Evolutionary conservation across 768 basidiomycete species (phyloP), one percentile per base, ranked within the genome.

Genomic region (Collybia sordida): DNA sequence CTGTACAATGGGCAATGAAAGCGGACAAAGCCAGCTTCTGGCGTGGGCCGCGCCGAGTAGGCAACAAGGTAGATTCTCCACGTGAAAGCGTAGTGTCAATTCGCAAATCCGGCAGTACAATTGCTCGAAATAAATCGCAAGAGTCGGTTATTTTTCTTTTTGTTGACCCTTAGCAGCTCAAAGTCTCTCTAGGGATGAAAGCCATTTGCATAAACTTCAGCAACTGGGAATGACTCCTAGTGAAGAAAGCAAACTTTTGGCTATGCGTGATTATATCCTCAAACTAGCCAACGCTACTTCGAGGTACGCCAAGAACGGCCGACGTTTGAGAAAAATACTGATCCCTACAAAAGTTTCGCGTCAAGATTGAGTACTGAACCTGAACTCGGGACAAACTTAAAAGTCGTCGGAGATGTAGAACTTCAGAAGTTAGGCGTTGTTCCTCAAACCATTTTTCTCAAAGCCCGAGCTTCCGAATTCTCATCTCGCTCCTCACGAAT

Each of bases 381-480:
- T 31, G 87, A 88, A 56, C 67, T 79, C 0, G 85, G 84, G 17
- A 79, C 78, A 58, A 79, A 75, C 50, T 72, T 91, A 19, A 86
- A 82, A 62, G 73, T 81, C 4, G 79, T 75, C 7, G 81, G 80
- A 17, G 81, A 86, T 42, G 75, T 93, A 27, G 88, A 92, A 51
- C 77, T 99, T 35, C 88, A 88, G 59, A 93, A 91, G 59, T 82
- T 98, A 3, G 87, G 88, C 1, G 87, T 95, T 4, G 89, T 94
- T 0, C 93, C 93, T 11, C 92, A 91, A 51, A 97, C 93, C 0
- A 85, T 97, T 17, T 97, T 98, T 67, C 72, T 97, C 57, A 90
- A 80, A 59, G 62, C 79, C n/a, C 70, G 78, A 22, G 62, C 67
- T 19, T 63, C 71, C 5, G 82, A 85, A 5, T 47, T 66, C 9